A percentile compares a stretch with the other conserved stretches of the same genome.
Conservation (phyloP, 805 yeast genomes). For the Ogataea haglerorum region DNA sequence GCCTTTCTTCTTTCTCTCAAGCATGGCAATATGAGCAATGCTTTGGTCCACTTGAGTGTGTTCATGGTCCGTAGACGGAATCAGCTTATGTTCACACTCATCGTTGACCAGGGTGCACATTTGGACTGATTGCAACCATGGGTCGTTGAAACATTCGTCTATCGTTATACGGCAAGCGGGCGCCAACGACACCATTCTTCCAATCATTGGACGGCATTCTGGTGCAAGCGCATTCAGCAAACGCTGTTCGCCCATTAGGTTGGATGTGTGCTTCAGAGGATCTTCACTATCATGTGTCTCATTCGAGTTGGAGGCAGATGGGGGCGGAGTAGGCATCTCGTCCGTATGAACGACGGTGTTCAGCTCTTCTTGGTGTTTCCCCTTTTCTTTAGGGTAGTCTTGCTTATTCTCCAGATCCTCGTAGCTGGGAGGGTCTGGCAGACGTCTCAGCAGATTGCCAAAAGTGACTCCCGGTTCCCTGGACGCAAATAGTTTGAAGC, state of each 20-base stretch:
- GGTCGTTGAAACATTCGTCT: slow-evolving; percentile 71
- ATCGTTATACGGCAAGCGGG: slow-evolving; percentile 83
- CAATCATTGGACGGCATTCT: slow-evolving; percentile 62
- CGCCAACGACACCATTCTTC: slow-evolving; percentile 77
- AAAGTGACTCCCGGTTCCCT: slow-evolving; percentile 66
- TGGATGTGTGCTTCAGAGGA: slow-evolving; percentile 50
- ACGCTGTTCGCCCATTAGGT: slow-evolving; percentile 68
- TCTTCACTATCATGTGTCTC: slow-evolving; percentile 16
- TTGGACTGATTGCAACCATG: slow-evolving; percentile 60
- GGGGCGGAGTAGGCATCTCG: slow-evolving; percentile 21
- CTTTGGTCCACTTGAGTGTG: slow-evolving; percentile 91
- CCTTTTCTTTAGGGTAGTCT: slow-evolving; percentile 7
- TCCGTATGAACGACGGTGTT: slow-evolving; percentile 5
- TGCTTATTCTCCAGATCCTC: slow-evolving; percentile 13
- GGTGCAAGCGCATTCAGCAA: slow-evolving; percentile 67
- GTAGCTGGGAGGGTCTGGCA: slow-evolving; percentile 47
- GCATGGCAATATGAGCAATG: slow-evolving; percentile 92
- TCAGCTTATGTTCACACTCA: slow-evolving; percentile 33
- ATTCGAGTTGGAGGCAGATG: slow-evolving; percentile 19
- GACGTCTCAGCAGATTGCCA: slow-evolving; percentile 54
- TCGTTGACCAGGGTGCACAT: slow-evolving; percentile 64
- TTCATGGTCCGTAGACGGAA: slow-evolving; percentile 57
- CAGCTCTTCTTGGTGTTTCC: slow-evolving; percentile 3
- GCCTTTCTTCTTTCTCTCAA: slow-evolving; percentile 72
- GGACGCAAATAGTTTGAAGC: slow-evolving; percentile 79